Evolutionary conservation across 1,139 yeast genomes (phyloP), one percentile per base, ranked within the genome.

Genomic region (Candida sp.): DNA sequence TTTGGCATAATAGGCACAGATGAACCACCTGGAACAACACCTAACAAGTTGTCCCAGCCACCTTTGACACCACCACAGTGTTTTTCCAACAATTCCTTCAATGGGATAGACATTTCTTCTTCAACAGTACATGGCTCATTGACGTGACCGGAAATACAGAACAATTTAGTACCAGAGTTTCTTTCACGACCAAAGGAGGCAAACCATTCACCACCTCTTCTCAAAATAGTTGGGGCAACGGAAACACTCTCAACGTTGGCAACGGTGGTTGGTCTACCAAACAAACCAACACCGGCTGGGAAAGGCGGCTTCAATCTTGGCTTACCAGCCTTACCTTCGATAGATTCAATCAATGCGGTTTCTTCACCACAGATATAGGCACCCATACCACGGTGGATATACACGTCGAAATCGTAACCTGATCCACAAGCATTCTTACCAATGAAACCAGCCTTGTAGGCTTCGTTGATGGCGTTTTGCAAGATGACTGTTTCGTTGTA

Each of bases 241-340:
- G 96, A 84, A 44, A 90, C 94, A 25, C 96, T 89, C 74, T 90
- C 96, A 56, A 90, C 96, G 67, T 90, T 90, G 57, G 96, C 85
- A 51, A 90, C 96, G 47, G 96, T 90, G 40, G 92, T 83, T 59
- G 96, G 96, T 72, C 96, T 84, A 65, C 96, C 96, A 62, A 88
- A 90, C 52, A 90, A 78, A 66, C 96, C 96, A 51, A 90, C 93
- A 67, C 96, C 96, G 44, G 96, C 96, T 42, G 96, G 96, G 83
- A 90, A 90, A 61, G 96, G 96, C 45, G 96, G 96, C 81, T 90
- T 90, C 70, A 90, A 81, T 75, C 96, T 84, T 62, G 96, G 96
- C 73, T 90, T 90, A 62, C 96, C 96, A 49, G 94, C 94, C 72
- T 90, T 90, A 65, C 96, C 96, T 75, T 90, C 96, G 51, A 90